These are phyloP conservation scores for Drechmeria coniospora DNA, from an alignment of 2,329 filamentous ascomycete species.

Conservation along the genomic window DNA sequence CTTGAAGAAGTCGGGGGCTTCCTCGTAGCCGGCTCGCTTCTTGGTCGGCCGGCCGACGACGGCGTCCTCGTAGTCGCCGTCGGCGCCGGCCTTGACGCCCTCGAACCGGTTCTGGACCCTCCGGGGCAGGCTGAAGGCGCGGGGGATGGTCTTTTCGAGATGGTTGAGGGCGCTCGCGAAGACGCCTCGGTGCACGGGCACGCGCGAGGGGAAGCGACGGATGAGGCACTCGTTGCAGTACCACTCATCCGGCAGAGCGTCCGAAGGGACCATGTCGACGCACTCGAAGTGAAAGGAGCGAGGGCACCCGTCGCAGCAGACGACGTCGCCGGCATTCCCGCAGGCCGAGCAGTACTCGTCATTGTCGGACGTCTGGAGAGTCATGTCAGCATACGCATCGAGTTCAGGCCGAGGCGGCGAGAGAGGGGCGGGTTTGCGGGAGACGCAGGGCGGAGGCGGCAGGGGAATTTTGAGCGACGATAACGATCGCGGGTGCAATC, in stretches of 20 bases:
- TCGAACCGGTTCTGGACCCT: slow-evolving; percentile 63
- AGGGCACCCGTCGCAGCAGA: slow-evolving; percentile 88
- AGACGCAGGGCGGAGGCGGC: too few relatives aligned
- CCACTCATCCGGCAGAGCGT: slow-evolving; percentile 61
- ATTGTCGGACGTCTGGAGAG: slow-evolving; percentile 42
- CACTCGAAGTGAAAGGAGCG: slow-evolving; percentile 84
- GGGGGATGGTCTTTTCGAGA: slow-evolving; percentile 54
- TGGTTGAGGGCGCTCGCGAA: slow-evolving; percentile 48
- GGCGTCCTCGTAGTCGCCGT: slow-evolving; percentile 69
- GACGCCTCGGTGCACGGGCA: slow-evolving; percentile 33
- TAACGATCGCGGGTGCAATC: too few relatives aligned
- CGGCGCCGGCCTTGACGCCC: slow-evolving; percentile 58
- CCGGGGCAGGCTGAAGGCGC: slow-evolving; percentile 56
- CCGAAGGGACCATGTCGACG: slow-evolving; percentile 62
- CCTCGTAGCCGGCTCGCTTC: slow-evolving; percentile 41
- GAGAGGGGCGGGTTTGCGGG: background rate
- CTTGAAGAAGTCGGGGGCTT: slow-evolving; percentile 50
- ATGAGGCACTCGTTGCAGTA: slow-evolving; percentile 62
- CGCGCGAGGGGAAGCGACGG: slow-evolving; percentile 28
- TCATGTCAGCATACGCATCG: slow-evolving; percentile 22
- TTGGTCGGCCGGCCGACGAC: slow-evolving; percentile 42
- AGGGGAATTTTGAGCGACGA: too few relatives aligned
- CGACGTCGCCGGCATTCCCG: slow-evolving; percentile 64
- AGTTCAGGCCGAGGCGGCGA: too few relatives aligned
- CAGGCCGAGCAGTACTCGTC: slow-evolving; percentile 85